phyloP scores from a whole-genome alignment of 306 rosid species.

The Cucumis cinereus region DNA sequence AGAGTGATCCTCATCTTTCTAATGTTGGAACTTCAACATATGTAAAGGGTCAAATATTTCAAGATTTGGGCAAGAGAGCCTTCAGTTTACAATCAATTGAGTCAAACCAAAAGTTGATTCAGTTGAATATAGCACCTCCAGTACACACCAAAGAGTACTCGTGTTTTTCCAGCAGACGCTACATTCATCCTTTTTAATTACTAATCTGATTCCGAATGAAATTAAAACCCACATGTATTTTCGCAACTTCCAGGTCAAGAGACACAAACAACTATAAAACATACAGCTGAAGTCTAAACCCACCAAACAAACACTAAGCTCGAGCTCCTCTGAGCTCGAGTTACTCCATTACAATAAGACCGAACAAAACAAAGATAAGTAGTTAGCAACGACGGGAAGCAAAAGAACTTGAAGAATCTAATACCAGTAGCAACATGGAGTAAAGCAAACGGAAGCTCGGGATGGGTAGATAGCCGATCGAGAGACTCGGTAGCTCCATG shows the following conservation, averaged over 20 bases:
- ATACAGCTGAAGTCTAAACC: background rate
- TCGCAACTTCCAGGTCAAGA: background rate
- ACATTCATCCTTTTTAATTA: background rate
- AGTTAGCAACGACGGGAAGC: background rate
- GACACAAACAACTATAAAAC: background rate
- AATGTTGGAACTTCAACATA: too few relatives aligned
- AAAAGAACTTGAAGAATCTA: background rate
- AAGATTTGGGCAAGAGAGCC: background rate
- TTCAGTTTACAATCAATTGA: background rate
- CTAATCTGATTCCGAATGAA: background rate
- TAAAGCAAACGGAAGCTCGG: conserved; percentile 45
- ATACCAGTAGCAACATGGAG: conserved; percentile 50
- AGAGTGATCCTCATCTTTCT: too few relatives aligned
- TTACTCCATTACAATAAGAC: background rate
- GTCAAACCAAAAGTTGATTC: background rate
- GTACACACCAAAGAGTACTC: background rate
- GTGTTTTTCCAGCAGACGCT: background rate
- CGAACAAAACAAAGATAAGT: background rate
- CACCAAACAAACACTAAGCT: background rate
- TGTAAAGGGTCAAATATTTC: background rate
- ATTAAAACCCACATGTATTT: background rate
- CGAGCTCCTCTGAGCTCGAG: background rate
- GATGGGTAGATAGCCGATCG: conserved; percentile 42
- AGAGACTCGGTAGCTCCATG: conserved; percentile 43
- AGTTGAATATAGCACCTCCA: background rate